A percentile compares a stretch with the other conserved stretches of the same genome.
These are phyloP conservation scores for Suillus tomentosus DNA, from an alignment of 768 basidiomycete species.

Conservation along the genomic window DNA sequence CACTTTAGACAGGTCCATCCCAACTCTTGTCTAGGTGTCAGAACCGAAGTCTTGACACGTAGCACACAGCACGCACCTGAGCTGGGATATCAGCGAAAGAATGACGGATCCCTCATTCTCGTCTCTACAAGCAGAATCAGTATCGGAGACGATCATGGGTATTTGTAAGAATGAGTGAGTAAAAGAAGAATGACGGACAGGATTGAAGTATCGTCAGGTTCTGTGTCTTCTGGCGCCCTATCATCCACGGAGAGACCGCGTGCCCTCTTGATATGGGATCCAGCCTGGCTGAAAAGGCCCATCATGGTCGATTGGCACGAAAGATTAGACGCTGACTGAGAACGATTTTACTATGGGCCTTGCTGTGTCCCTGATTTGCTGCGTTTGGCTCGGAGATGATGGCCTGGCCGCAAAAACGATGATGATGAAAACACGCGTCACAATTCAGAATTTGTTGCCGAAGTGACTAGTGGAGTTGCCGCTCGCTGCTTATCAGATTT, in stretches of 20 bases:
- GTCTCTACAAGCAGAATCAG: slow-evolving; percentile 60
- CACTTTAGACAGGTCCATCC: slow-evolving; percentile 96
- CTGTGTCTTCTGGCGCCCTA: slow-evolving; percentile 76
- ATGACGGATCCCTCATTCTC: slow-evolving; percentile 94
- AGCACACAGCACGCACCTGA: slow-evolving; percentile 53
- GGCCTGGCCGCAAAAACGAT: not conserved
- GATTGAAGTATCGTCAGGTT: slow-evolving; percentile 89
- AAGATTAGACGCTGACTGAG: not conserved
- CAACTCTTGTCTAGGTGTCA: slow-evolving; percentile 57
- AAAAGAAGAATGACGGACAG: slow-evolving; percentile 55
- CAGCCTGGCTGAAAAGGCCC: slow-evolving; percentile 75
- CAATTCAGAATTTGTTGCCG: not conserved
- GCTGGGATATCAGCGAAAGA: slow-evolving; percentile 82
- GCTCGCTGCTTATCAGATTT: not conserved
- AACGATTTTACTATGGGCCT: not conserved
- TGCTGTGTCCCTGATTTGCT: slow-evolving; percentile 7
- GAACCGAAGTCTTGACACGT: slow-evolving; percentile 2
- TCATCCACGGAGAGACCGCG: slow-evolving; percentile 68
- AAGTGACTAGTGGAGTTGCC: not conserved
- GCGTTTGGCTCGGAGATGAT: slow-evolving; percentile 1
- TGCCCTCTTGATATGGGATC: slow-evolving; percentile 65
- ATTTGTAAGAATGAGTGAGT: slow-evolving; percentile 25
- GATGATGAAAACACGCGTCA: slow-evolving; percentile 5
- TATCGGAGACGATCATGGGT: slow-evolving; percentile 33
- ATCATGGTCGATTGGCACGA: slow-evolving; percentile 53